Evolutionary conservation across 805 yeast species (phyloP).

Genomic region (Maudiozyma saulgeensis): DNA sequence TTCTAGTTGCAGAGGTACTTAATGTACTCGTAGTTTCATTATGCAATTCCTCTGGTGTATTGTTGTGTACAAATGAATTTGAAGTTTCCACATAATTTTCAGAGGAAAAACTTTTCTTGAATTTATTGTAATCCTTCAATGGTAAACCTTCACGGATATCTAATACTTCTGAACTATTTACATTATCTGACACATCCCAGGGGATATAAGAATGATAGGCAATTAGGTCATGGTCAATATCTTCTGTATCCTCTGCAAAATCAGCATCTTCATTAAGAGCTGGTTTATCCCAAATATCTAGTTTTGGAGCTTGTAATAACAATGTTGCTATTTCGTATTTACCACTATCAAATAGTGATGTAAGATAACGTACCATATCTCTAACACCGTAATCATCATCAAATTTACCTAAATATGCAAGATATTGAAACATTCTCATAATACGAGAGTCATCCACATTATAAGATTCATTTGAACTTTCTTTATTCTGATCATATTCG

Average conservation of each 20-base stretch:
- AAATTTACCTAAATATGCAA: conserved; percentile 55
- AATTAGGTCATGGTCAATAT: conserved; percentile 6
- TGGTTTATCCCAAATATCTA: conserved; percentile 15
- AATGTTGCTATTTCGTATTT: conserved; percentile 56
- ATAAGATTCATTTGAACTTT: conserved; percentile 10
- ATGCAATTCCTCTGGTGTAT: neutral
- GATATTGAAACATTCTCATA: conserved; percentile 49
- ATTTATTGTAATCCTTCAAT: conserved; percentile 33
- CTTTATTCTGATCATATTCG: conserved; percentile 35
- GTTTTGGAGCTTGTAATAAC: conserved; percentile 70
- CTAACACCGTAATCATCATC: conserved; percentile 72
- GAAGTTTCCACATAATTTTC: conserved; percentile 8
- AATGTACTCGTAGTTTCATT: neutral
- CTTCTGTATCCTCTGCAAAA: neutral
- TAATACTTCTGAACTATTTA: conserved; percentile 6
- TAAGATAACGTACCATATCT: conserved; percentile 72
- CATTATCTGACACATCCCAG: conserved; percentile 10
- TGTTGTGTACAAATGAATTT: neutral
- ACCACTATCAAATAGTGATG: conserved; percentile 45
- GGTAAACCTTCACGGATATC: conserved; percentile 32
- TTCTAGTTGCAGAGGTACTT: neutral
- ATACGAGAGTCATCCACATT: conserved; percentile 29
- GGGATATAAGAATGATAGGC: conserved; percentile 9
- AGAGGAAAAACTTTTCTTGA: conserved; percentile 28
- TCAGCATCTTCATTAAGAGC: neutral